Percentiles rank a stretch among this genome's conserved stretches.
These are phyloP conservation scores for Pseudogymnoascus sp. DNA, from an alignment of 2,329 filamentous ascomycete genomes.

Conservation along the genomic window DNA sequence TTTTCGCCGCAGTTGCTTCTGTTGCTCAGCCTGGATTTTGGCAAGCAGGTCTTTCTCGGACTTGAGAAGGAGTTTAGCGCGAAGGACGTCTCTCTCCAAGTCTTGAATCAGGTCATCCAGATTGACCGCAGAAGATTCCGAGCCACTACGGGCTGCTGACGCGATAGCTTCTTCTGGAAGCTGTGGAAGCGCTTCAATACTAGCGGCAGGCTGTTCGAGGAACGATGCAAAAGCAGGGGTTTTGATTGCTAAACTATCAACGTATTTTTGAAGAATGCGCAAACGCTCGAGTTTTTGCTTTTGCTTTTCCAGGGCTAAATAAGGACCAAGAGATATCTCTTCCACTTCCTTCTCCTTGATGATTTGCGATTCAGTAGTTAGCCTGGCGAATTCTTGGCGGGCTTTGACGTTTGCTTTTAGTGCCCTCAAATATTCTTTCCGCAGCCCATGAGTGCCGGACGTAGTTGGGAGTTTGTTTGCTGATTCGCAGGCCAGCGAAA, in stretches of 20 bases:
- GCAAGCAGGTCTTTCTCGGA: constrained; percentile 50
- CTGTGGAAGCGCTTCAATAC: constrained; percentile 22
- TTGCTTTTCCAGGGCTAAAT: constrained; percentile 44
- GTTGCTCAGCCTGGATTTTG: constrained; percentile 40
- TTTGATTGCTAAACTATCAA: constrained; percentile 44
- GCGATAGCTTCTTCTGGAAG: constrained; percentile 24
- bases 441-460: constrained; percentile 38
- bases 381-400: constrained; percentile 36
- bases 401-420: constrained; percentile 46
- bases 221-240: constrained; percentile 45
- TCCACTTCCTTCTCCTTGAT: constrained; percentile 10
- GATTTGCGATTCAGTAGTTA: constrained; percentile 20
- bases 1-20: constrained; percentile 2
- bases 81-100: constrained; percentile 52
- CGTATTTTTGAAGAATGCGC: constrained; percentile 42
- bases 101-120: constrained; percentile 42
- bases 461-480: constrained; percentile 31
- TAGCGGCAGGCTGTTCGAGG: constrained; percentile 34
- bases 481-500: constrained; percentile 42
- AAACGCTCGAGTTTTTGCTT: constrained; percentile 46
- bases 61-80: constrained; percentile 49
- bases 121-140: constrained; percentile 32
- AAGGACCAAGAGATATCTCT: constrained; percentile 38
- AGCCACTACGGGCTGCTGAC: constrained; percentile 9
- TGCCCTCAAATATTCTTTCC: constrained; percentile 49